Conservation (phyloP, 495 filamentous ascomycete species). For the Xylaria sp. region DNA sequence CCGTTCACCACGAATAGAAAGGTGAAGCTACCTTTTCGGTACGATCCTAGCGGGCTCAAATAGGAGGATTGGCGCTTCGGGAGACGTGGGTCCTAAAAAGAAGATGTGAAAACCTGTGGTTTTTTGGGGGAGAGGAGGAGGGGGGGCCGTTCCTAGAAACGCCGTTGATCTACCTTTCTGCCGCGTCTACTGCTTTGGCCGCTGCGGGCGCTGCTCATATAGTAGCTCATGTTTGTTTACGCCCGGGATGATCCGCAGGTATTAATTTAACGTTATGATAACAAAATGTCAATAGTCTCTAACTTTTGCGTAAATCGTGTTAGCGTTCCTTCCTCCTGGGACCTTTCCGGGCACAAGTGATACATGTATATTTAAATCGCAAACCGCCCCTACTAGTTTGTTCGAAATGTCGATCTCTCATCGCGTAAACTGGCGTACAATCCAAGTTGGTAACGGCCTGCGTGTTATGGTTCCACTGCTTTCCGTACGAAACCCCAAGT, state of each 20-base stretch:
- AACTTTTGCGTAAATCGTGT: not conserved
- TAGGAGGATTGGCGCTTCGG: no score
- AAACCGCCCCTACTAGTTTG: not conserved
- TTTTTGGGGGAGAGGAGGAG: no score
- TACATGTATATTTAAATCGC: not conserved
- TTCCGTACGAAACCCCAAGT: not conserved
- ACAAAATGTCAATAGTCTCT: not conserved
- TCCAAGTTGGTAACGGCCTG: not conserved
- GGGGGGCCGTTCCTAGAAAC: no score
- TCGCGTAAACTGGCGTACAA: not conserved
- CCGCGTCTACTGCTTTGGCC: not conserved
- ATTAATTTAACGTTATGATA: not conserved
- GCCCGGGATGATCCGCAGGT: not conserved
- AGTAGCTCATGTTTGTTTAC: not conserved
- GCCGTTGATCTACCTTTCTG: not conserved
- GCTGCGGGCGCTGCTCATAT: not conserved
- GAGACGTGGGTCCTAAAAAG: no score
- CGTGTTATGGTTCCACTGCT: not conserved
- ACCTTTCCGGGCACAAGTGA: not conserved
- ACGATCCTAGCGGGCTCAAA: not conserved
- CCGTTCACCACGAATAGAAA: slow-evolving; percentile 50
- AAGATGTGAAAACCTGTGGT: no score
- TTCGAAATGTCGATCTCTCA: not conserved
- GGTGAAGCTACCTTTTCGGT: slow-evolving; percentile 1
- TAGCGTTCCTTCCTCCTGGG: no score